Evolutionary conservation across 139 green algal species (phyloP), one percentile per base, ranked within the genome.

Genomic region (Eudorina sp.): DNA sequence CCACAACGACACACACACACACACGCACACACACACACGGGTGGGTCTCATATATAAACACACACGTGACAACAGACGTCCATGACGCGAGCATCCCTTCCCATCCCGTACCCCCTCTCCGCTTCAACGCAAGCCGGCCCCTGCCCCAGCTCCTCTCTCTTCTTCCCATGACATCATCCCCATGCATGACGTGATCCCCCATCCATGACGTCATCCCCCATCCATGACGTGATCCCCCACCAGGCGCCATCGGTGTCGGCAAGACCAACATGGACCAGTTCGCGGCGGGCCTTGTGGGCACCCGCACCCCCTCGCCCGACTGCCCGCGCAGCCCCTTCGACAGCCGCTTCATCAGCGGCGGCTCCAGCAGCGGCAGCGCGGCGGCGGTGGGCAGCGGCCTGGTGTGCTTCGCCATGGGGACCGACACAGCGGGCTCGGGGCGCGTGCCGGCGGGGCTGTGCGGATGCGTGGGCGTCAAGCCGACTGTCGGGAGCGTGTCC

Each of bases 191-290:
- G n/a, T n/a, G n/a, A n/a, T n/a, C n/a, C n/a, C n/a, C n/a, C n/a
- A n/a, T n/a, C n/a, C n/a, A n/a, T n/a, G n/a, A n/a, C n/a, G n/a
- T n/a, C n/a, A n/a, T n/a, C n/a, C n/a, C n/a, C n/a, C n/a, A n/a
- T n/a, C n/a, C n/a, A n/a, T n/a, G n/a, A n/a, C n/a, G n/a, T n/a
- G n/a, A n/a, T n/a, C n/a, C 51, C 51, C 51, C 13, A 25, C 8
- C 70, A 96, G 95, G 95, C 9, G 94, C 73, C 34, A 90, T 97
- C 46, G 91, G 93, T 29, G 70, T 97, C 31, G 95, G 96, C 69
- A 98, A 98, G 82, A 96, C 94, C 31, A 97, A 97, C 91, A 92
- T 98, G 92, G 96, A 98, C 86, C 95, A 98, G 88, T 97, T 98
- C 93, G 96, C 96, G 0, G 92, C 91, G 11, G 95, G 95, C 23